A percentile compares a stretch with the other conserved stretches of the same genome.
Evolutionary conservation across 2,329 filamentous ascomycete genomes (phyloP).

Genomic region (Exophiala sp.): DNA sequence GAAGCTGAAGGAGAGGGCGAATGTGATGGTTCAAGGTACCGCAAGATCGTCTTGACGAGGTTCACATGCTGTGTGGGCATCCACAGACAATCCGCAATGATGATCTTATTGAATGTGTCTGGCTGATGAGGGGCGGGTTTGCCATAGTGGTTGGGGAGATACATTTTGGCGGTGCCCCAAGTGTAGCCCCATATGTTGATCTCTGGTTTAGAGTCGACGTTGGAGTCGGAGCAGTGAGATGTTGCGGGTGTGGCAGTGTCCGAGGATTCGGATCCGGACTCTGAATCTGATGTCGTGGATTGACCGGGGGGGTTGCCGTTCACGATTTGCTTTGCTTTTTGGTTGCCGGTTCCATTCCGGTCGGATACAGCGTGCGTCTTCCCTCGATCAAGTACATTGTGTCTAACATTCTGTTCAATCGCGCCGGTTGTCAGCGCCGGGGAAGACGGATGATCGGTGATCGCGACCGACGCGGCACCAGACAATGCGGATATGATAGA

Average conservation of each 20-base stretch:
- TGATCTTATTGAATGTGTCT: conserved; percentile 47
- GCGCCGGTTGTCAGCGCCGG: conserved; percentile 33
- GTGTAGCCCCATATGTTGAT: conserved; percentile 20
- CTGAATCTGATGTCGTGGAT: background rate
- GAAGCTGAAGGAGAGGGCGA: background rate
- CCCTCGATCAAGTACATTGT: conserved; percentile 12
- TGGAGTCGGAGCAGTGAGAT: background rate
- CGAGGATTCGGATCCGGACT: background rate
- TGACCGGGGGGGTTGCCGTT: background rate
- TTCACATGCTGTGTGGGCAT: conserved; percentile 53
- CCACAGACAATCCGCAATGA: conserved; percentile 59
- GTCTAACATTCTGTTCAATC: conserved; percentile 23
- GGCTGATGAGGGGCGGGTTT: conserved; percentile 13
- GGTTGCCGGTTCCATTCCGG: too few species aligned
- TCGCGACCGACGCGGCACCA: conserved; percentile 38
- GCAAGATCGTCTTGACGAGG: conserved; percentile 50
- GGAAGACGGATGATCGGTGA: conserved; percentile 48
- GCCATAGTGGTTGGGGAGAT: conserved; percentile 35
- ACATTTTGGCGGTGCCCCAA: conserved; percentile 26
- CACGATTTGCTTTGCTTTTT: background rate
- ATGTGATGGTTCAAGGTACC: conserved; percentile 37
- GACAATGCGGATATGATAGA: conserved; percentile 37
- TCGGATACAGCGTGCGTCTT: too few species aligned
- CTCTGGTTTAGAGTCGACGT: background rate
- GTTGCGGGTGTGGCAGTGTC: background rate